Evolutionary conservation across 805 yeast species (phyloP), one percentile per base, ranked within the genome.

Genomic region (Ogataea salicorniae): DNA sequence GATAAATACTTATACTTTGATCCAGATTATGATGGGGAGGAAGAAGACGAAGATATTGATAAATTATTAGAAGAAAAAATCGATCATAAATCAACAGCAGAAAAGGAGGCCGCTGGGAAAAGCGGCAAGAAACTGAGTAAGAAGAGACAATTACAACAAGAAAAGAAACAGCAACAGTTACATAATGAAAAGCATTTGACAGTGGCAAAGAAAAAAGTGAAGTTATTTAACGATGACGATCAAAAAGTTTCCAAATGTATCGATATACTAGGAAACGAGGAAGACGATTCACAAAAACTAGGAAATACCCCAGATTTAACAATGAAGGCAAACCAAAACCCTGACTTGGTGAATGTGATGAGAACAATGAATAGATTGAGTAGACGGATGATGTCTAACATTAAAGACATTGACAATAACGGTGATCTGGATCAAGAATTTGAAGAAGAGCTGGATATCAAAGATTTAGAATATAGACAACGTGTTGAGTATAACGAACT

Each of bases 261-360:
- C 34, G 96, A 94, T 61, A 65, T 94, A 16, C 79, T 74, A 43
- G 97, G 89, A 3, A 94, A 94, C 61, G 78, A 76, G 46, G 86
- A 84, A 42, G 95, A 92, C 61, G 87, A 87, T 60, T 77, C 95
- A 0, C 83, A 82, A 42, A 77, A 73, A 53, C 66, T 77, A 43
- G 97, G 97, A 0, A 87, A 88, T 60, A 73, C 74, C 18, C 96
- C 97, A 0, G 97, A 92, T 67, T 72, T 87, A 46, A 92, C 97
- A 6, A 92, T 92, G 98, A 74, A 76, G 47, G 75, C 74, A 37
- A 78, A 77, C 37, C 76, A 76, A 41, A 79, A 79, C 45, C 76
- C 75, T 33, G 96, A 87, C 53, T 79, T 90, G 56, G 75, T 87
- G 16, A 80, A 85, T 16, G 81, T 90, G 17, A 74, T 94, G 70